A percentile compares a stretch with the other conserved stretches of the same genome.
Evolutionary conservation across 2,329 filamentous ascomycete species (phyloP).

Genomic region (Trichoderma koningiopsis): DNA sequence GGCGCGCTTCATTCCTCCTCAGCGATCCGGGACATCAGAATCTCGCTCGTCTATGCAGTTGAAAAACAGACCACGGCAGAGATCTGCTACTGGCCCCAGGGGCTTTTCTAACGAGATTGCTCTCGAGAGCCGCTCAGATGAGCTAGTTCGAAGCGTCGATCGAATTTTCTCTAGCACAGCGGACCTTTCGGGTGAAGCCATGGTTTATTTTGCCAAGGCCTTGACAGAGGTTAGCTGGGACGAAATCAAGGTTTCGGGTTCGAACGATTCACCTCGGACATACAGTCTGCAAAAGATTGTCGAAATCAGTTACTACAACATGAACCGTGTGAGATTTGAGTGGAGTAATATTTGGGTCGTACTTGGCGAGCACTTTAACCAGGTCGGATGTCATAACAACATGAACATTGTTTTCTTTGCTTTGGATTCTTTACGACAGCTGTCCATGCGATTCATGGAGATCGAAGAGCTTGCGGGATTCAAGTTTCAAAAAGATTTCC

Average conservation of each 20-base stretch:
- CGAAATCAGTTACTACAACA: slow-evolving; percentile 99
- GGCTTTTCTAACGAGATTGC: slow-evolving; percentile 78
- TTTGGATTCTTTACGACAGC: slow-evolving; percentile 87
- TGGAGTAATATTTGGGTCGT: slow-evolving; percentile 98
- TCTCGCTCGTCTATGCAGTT: slow-evolving; percentile 70
- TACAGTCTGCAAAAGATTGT: slow-evolving; percentile 98
- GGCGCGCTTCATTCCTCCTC: slow-evolving; percentile 67
- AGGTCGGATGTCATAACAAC: slow-evolving; percentile 94
- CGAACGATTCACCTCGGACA: slow-evolving; percentile 91
- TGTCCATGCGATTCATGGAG: slow-evolving; percentile 99
- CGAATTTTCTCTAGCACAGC: slow-evolving; percentile 96
- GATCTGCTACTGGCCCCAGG: slow-evolving; percentile 62
- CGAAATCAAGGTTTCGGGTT: slow-evolving; percentile 95
- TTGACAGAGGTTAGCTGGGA: slow-evolving; percentile 98
- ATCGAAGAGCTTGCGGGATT: slow-evolving; percentile 97
- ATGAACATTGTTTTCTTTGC: slow-evolving; percentile 97
- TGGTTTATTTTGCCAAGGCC: slow-evolving; percentile 90
- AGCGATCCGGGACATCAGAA: slow-evolving; percentile 55
- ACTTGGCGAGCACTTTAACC: slow-evolving; percentile 97
- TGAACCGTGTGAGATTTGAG: slow-evolving; percentile 96
- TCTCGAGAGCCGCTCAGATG: slow-evolving; percentile 86
- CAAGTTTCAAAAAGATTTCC: slow-evolving; percentile 99
- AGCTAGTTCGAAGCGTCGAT: slow-evolving; percentile 90
- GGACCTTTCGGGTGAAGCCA: slow-evolving; percentile 88
- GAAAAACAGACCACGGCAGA: slow-evolving; percentile 48